Evolutionary conservation across 129 eudicot genomes (phyloP).

Genomic region (Flaveria robusta): DNA sequence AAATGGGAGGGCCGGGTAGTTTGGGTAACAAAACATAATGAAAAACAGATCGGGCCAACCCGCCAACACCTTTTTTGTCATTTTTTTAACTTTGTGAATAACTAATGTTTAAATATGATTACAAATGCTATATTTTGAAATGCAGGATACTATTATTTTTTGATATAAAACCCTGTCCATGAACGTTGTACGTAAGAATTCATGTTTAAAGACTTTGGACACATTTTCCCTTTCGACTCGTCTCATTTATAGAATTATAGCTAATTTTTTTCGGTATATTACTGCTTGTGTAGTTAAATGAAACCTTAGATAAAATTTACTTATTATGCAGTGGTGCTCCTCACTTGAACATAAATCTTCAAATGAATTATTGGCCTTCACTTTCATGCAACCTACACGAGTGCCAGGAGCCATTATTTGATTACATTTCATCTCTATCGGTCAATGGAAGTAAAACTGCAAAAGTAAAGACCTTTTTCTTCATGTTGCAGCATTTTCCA

Average conservation of each 20-base stretch:
- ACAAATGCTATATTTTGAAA: background rate
- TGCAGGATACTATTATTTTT: background rate
- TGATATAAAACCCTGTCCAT: background rate
- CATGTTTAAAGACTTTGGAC: background rate
- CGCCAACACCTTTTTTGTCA: background rate
- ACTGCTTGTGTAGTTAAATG: background rate
- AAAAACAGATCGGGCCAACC: background rate
- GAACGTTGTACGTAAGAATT: background rate
- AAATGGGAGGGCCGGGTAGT: background rate
- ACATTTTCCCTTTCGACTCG: background rate
- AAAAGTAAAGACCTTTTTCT: constrained; percentile 49
- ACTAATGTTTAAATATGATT: background rate
- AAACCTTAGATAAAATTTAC: background rate
- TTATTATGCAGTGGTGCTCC: constrained; percentile 71
- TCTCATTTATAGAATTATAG: background rate
- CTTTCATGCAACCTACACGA: constrained; percentile 88
- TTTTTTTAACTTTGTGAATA: background rate
- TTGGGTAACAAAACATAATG: background rate
- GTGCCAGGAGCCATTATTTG: constrained; percentile 83
- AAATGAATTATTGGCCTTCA: constrained; percentile 96
- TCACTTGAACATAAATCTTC: constrained; percentile 89
- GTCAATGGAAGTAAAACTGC: constrained; percentile 78
- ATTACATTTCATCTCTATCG: constrained; percentile 67
- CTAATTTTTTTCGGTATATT: background rate
- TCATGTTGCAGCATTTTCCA: constrained; percentile 20